These are phyloP conservation scores for Jamesozyma jinghongensis DNA, from an alignment of 805 yeast species.

Conservation along the genomic window DNA sequence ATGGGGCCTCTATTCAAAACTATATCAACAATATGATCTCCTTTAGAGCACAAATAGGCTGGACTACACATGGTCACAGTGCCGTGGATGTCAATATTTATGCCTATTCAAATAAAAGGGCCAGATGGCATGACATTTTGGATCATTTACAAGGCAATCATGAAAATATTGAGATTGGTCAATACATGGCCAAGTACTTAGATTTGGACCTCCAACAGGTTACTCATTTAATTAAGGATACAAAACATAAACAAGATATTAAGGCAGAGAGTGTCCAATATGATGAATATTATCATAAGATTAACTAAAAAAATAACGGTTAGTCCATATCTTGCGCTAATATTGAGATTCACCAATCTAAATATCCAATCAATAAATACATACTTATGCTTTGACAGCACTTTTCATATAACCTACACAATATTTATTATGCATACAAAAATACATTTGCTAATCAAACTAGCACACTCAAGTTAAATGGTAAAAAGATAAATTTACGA, in stretches of 20 bases:
- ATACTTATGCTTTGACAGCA: no score
- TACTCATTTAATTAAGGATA: slow-evolving; percentile 41
- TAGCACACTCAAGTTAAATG: no score
- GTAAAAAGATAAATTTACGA: no score
- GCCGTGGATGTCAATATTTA: slow-evolving; percentile 94
- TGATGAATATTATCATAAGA: slow-evolving; percentile 17
- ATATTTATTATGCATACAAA: no score
- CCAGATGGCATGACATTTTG: slow-evolving; percentile 33
- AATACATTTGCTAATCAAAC: no score
- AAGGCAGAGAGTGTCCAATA: slow-evolving; percentile 1
- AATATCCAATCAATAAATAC: no score
- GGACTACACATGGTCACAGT: slow-evolving; percentile 94
- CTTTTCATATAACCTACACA: no score
- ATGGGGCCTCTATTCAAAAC: slow-evolving; percentile 31
- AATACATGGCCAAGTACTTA: slow-evolving; percentile 51
- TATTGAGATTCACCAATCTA: no score
- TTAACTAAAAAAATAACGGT: no score
- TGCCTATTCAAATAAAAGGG: slow-evolving; percentile 55
- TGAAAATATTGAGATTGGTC: slow-evolving; percentile 81
- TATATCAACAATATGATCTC: slow-evolving; percentile 64
- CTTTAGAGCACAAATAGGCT: slow-evolving; percentile 80
- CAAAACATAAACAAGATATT: slow-evolving; percentile 32
- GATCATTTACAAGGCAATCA: slow-evolving; percentile 62
- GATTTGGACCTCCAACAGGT: slow-evolving; percentile 40
- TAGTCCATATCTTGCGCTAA: no score